Evolutionary conservation across 1,284 basidiomycete species (phyloP), one percentile per base, ranked within the genome.

Genomic region (Wallemia mellicola): DNA sequence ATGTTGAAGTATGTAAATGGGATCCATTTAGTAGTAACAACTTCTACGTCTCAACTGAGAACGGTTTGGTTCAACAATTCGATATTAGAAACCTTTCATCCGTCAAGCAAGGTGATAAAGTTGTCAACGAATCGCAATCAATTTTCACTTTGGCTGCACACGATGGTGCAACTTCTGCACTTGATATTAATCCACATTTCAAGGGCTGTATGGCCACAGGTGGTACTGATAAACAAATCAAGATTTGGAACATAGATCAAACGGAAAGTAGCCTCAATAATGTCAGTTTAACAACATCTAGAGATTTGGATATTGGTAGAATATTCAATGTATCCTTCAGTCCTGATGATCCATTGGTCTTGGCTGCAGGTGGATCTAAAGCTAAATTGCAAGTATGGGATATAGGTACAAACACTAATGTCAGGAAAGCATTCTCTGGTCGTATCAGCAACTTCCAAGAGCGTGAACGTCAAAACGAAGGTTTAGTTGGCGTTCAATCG

Each of bases 371-470:
- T 15, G 94, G 94, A 2, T 88, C 85, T 5, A 84, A 86, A 65
- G 92, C 86, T 1, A 86, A 83, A 65, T 70, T 98, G 2, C 89
- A 96, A 68, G 76, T 99, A 11, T 99, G 94, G 88, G 91, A 98
- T 65, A 76, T 87, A 30, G 83, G 79, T 17, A 76, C 80, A 2
- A 89, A 85, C 65, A 71, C 75, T 19, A 82, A 83, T 26, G 84
- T 78, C 2, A 74, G 86, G 58, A 87, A 84, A 67, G 79, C 80
- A 1, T 86, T 92, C 62, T 79, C 80, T 9, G 84, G 86, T 1
- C 75, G 75, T 63, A 27, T 61, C 24, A 59, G 58, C 28, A 26
- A 48, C 27, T 32, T 38, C 19, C 74, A 73, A 24, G 64, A 86
- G 54, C 78, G 74, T 66, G 81, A 83, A 66, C 72, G 71, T 61